Evolutionary conservation across 2,329 filamentous ascomycete species (phyloP).

Genomic region (Ploettnerulaceae sp.): DNA sequence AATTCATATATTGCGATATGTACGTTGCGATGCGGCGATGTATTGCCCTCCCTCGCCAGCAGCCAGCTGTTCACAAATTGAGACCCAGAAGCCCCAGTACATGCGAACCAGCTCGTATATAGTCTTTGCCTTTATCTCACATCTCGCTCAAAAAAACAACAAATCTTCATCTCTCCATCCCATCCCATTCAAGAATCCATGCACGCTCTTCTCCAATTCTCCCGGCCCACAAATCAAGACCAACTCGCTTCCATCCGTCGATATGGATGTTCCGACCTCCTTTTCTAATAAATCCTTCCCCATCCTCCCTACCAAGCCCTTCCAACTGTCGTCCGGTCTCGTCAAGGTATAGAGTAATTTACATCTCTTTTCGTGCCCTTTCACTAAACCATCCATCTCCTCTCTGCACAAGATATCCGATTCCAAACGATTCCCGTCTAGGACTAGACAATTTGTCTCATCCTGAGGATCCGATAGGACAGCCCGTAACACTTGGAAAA

Average conservation of each 20-base stretch:
- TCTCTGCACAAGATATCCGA: slow-evolving; percentile 77
- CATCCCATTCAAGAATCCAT: slow-evolving; percentile 49
- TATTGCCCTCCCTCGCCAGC: no score
- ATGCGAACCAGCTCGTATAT: no score
- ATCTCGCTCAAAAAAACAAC: slow-evolving; percentile 71
- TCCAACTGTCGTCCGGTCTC: slow-evolving; percentile 59
- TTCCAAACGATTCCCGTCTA: slow-evolving; percentile 72
- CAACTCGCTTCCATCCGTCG: slow-evolving; percentile 48
- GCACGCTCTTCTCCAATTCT: slow-evolving; percentile 64
- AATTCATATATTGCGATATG: no score
- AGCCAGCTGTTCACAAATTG: no score
- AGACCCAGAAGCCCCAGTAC: no score
- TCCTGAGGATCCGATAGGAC: slow-evolving; percentile 63
- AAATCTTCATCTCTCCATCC: slow-evolving; percentile 71
- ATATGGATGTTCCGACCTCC: slow-evolving; percentile 44
- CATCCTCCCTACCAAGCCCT: slow-evolving; percentile 63
- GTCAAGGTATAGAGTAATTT: slow-evolving; percentile 67
- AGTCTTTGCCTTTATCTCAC: no score
- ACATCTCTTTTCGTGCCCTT: slow-evolving; percentile 50
- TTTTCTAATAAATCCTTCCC: slow-evolving; percentile 55
- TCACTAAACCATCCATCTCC: slow-evolving; percentile 63
- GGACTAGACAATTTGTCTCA: slow-evolving; percentile 61
- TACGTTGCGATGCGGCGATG: no score
- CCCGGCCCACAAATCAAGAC: slow-evolving; percentile 77
- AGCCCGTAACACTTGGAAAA: slow-evolving; percentile 76